A percentile compares a stretch with the other conserved stretches of the same genome.
Evolutionary conservation across 352 stramenopile genomes (phyloP).

Genomic region (Elongisporangium senticosum): DNA sequence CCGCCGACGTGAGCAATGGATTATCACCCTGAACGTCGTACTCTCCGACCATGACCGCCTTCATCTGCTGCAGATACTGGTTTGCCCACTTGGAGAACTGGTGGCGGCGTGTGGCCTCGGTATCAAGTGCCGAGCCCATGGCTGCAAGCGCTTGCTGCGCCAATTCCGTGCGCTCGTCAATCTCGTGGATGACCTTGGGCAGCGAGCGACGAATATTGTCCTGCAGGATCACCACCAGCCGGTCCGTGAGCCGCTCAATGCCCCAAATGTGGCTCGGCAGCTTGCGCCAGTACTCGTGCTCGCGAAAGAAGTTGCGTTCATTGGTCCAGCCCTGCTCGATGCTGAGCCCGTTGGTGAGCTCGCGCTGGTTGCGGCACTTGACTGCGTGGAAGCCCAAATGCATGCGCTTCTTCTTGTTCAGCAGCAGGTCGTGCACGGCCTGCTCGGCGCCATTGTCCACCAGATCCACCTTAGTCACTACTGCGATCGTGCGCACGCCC

Average conservation of each 20-base stretch:
- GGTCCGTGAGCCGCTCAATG: constrained; percentile 21
- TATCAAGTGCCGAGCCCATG: constrained; percentile 21
- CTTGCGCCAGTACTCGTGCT: constrained; percentile 39
- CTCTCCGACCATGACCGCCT: constrained; percentile 25
- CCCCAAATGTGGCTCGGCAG: constrained; percentile 28
- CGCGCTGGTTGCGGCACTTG: constrained; percentile 75
- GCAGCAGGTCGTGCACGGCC: constrained; percentile 62
- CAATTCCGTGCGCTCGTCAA: constrained; percentile 18
- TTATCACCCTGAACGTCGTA: constrained; percentile 14
- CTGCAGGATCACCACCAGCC: constrained; percentile 41
- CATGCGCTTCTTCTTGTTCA: constrained; percentile 69
- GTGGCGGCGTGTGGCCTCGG: constrained; percentile 17
- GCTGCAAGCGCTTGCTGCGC: constrained; percentile 12
- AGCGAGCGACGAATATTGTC: constrained; percentile 40
- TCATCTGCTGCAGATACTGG: constrained; percentile 27
- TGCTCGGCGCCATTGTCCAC: constrained; percentile 76
- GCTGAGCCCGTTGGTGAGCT: constrained; percentile 43
- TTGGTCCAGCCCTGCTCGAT: constrained; percentile 44
- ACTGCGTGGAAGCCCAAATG: constrained; percentile 80
- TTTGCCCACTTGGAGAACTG: constrained; percentile 26
- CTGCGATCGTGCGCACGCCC: constrained; percentile 72
- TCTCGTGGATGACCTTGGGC: constrained; percentile 39
- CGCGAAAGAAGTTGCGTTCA: constrained; percentile 53
- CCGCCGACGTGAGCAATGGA: background rate
- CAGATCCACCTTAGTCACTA: constrained; percentile 87